phyloP scores from a whole-genome alignment of 2,329 filamentous ascomycete genomes.

The Paracorniculantispora psalliotae region DNA sequence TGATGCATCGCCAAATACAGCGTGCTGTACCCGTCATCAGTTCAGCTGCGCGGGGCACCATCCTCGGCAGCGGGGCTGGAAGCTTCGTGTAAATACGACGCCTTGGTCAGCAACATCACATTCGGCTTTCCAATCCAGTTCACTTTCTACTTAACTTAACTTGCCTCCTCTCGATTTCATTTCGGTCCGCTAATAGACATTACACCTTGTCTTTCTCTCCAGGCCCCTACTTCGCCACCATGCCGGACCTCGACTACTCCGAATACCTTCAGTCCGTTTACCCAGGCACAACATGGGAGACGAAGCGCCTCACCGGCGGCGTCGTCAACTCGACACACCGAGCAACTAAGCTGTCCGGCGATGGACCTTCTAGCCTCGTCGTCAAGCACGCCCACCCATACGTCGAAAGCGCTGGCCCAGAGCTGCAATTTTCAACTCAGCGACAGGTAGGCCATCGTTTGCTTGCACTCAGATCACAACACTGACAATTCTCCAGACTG shows the following conservation, averaged over 20 bases:
- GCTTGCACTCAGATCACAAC: neutral
- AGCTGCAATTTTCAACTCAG: slow-evolving; percentile 15
- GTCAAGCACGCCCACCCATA: slow-evolving; percentile 19
- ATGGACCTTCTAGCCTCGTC: slow-evolving; percentile 15
- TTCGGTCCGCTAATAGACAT: too few relatives aligned
- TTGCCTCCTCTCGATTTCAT: too few relatives aligned
- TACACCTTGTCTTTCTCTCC: too few relatives aligned
- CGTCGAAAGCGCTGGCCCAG: slow-evolving; percentile 15
- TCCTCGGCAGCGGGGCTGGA: neutral
- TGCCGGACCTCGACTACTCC: slow-evolving; percentile 6
- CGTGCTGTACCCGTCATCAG: neutral
- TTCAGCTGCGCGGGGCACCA: neutral
- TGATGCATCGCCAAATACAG: neutral
- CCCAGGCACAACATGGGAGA: slow-evolving; percentile 13
- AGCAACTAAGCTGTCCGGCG: slow-evolving; percentile 12
- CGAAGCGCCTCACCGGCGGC: slow-evolving; percentile 15
- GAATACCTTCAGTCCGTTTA: slow-evolving; percentile 14
- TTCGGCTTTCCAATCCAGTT: too few relatives aligned
- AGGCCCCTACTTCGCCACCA: neutral
- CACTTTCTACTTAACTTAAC: too few relatives aligned
- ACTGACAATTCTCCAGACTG: neutral
- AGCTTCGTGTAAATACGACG: neutral
- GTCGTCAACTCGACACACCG: slow-evolving; percentile 18
- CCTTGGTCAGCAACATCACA: neutral
- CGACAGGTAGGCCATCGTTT: slow-evolving; percentile 13